Conservation (phyloP, 495 filamentous ascomycete genomes). For the Aspergillus indologenus region DNA sequence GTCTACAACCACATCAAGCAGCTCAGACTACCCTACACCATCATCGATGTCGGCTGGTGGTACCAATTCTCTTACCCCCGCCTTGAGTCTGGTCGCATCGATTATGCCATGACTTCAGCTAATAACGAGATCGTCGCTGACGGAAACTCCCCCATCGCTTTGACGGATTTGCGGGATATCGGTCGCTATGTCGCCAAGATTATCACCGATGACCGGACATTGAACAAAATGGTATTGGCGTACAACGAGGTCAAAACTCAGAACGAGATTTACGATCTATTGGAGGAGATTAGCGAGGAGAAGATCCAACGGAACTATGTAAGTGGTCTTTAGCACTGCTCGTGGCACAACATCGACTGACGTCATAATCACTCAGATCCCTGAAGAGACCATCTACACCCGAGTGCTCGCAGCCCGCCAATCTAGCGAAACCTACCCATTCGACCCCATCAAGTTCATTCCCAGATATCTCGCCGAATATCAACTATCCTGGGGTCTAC, state of each 20-base stretch:
- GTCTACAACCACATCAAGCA: conserved; percentile 54
- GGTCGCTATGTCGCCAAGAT: conserved; percentile 56
- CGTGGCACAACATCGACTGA: conserved; percentile 8
- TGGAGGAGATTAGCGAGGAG: conserved; percentile 55
- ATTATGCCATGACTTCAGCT: conserved; percentile 47
- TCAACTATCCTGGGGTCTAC: conserved; percentile 49
- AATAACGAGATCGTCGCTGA: conserved; percentile 49
- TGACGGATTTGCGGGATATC: conserved; percentile 55
- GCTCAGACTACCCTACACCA: conserved; percentile 54
- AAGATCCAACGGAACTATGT: conserved; percentile 51
- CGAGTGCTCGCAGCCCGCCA: conserved; percentile 40
- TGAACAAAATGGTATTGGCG: conserved; percentile 56
- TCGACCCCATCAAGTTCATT: conserved; percentile 45
- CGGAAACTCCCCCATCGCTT: conserved; percentile 45
- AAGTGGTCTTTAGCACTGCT: conserved; percentile 22
- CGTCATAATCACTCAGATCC: conserved; percentile 29
- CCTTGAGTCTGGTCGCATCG: conserved; percentile 51
- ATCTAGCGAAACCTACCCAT: conserved; percentile 48
- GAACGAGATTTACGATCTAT: conserved; percentile 47
- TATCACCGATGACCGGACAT: conserved; percentile 51
- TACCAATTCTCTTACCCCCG: conserved; percentile 51
- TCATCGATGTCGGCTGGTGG: conserved; percentile 63
- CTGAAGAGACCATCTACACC: conserved; percentile 44
- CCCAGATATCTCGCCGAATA: conserved; percentile 47
- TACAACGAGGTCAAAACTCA: conserved; percentile 49